Evolutionary conservation across 495 filamentous ascomycete genomes (phyloP), one percentile per base, ranked within the genome.

Genomic region (Geoglossum glabrum): DNA sequence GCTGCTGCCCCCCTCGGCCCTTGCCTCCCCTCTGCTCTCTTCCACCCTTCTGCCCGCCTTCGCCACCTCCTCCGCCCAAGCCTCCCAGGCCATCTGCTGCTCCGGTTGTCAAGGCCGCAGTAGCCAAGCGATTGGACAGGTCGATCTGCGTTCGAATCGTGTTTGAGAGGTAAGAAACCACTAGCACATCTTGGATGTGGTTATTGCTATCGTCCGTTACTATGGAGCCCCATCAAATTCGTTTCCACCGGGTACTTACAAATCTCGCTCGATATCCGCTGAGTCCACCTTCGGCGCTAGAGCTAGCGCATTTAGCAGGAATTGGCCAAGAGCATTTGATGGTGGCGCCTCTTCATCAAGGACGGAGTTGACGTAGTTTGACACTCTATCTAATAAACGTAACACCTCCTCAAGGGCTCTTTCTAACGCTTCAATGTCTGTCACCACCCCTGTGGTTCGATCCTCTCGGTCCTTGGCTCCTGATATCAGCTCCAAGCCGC

Each of bases 121-220:
- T 95, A 55, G 92, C 89, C 60, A 97, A 73, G 30, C 90, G 80
- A 74, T 95, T 93, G 52, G 89, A 92, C 45, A 98, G 80, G 68
- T 97, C 92, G 70, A 98, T 98, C 76, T 98, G 92, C 64, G 90
- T 96, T 69, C 92, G 87, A 71, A 98, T 94, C 54, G 90, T 96
- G 75, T 97, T 98, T 63, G 92, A 88, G 49, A 98, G 77, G 75
- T 98, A 98, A 51, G 86, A 88, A 61, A 97, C 88, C 64, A 96
- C 84, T 51, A 98, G 81, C 58, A 98, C 89, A 67, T 98, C 92
- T 74, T 98, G 92, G 70, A 98, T 86, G 73, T 98, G 92, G 73
- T 93, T 93, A 78, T 98, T 97, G 80, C 80, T 83, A 67, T 47
- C 21, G 60, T 31, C 31, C 27, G 34, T 50, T 56, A 59, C 19